A percentile compares a stretch with the other conserved stretches of the same genome.
Conservation (phyloP, 2,329 filamentous ascomycete genomes). For the Herpotrichia juniperi region DNA sequence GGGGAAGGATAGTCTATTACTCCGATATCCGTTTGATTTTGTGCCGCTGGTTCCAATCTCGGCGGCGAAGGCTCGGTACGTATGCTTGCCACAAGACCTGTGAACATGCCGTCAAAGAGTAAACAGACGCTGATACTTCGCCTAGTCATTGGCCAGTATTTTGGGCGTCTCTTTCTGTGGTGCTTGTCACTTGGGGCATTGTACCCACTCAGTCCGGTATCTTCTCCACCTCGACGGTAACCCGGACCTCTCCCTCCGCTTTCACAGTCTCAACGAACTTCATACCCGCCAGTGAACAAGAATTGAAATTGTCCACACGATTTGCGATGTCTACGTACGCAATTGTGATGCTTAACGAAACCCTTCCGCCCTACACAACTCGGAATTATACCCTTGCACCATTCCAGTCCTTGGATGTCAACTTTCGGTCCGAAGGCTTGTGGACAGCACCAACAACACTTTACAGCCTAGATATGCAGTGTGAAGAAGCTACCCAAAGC, state of each 20-base stretch:
- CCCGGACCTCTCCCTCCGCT: not conserved
- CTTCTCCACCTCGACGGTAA: conserved; percentile 38
- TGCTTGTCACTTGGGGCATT: conserved; percentile 61
- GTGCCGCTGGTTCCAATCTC: conserved; percentile 51
- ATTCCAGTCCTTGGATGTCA: conserved; percentile 34
- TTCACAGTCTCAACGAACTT: conserved; percentile 32
- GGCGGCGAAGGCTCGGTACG: conserved; percentile 42
- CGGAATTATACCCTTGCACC: conserved; percentile 52
- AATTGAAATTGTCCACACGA: conserved; percentile 34
- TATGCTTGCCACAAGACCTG: not conserved
- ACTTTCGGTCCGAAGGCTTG: conserved; percentile 9
- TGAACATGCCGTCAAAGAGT: not conserved
- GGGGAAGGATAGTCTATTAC: conserved; percentile 54
- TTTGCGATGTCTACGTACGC: conserved; percentile 56
- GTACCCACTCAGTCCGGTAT: conserved; percentile 48
- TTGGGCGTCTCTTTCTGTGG: conserved; percentile 53
- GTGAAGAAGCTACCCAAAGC: conserved; percentile 24
- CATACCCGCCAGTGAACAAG: conserved; percentile 37
- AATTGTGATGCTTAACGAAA: conserved; percentile 55
- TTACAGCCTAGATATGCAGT: conserved; percentile 43
- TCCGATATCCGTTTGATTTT: conserved; percentile 62
- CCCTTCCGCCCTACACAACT: conserved; percentile 52
- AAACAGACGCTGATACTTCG: not conserved
- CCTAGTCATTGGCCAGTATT: conserved; percentile 62
- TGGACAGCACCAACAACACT: conserved; percentile 35